Percentiles rank a stretch among this genome's conserved stretches.
Evolutionary conservation across 768 basidiomycete genomes (phyloP).

Genomic region (Trametes cinnabarina): DNA sequence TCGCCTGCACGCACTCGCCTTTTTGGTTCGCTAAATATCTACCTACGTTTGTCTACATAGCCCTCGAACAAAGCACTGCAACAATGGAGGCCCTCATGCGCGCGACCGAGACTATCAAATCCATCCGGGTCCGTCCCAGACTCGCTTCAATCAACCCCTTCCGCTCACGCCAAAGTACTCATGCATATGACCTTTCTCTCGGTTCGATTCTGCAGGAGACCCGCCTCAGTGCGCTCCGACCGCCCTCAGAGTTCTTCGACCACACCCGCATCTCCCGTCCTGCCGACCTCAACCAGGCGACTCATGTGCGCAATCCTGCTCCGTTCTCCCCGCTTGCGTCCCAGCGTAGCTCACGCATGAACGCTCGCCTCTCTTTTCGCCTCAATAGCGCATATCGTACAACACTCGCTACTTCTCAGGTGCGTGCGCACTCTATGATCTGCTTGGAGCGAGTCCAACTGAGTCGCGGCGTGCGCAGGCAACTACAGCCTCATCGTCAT

Average conservation of each 20-base stretch:
- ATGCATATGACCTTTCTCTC: background rate
- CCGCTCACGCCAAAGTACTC: conserved; percentile 4
- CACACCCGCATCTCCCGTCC: conserved; percentile 80
- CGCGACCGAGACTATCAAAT: conserved; percentile 65
- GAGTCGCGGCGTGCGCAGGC: conserved; percentile 41
- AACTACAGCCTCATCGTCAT: conserved; percentile 85
- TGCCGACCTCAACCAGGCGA: conserved; percentile 75
- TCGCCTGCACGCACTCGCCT: conserved; percentile 12
- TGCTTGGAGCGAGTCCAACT: background rate
- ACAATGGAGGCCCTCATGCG: conserved; percentile 67
- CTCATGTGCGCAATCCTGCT: conserved; percentile 51
- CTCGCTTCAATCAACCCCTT: background rate
- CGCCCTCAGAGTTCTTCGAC: conserved; percentile 81
- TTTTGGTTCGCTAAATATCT: background rate
- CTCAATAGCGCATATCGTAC: conserved; percentile 80
- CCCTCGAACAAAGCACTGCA: background rate
- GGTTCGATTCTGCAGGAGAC: conserved; percentile 55
- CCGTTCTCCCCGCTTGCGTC: background rate
- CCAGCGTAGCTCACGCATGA: background rate
- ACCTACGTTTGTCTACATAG: background rate
- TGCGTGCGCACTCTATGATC: conserved; percentile 20
- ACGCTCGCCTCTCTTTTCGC: background rate
- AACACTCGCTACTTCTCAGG: conserved; percentile 90
- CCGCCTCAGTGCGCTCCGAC: conserved; percentile 69
- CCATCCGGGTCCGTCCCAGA: conserved; percentile 57